Evolutionary conservation across 805 yeast genomes (phyloP), one percentile per base, ranked within the genome.

Genomic region (Saccharomycopsis oosterbeekiorum): DNA sequence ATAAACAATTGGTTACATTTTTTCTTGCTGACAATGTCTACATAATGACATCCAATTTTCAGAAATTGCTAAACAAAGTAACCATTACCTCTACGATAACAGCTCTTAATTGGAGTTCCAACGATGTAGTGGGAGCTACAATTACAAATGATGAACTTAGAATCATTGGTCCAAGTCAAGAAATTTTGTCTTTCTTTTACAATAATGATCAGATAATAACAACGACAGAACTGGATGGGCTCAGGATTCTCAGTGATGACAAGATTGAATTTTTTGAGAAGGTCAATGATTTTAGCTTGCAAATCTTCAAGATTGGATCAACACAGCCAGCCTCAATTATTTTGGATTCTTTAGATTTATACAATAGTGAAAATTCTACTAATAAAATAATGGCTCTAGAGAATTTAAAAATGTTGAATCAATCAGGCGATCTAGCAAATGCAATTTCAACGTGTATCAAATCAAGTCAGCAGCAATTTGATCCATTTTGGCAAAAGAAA

Each of bases 231-330:
- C 59, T 73, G 1, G 96, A 91, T 71, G 97, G 97, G 0, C 64
- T 91, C 12, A 81, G 84, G 47, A 78, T 88, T 0, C 67, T 91
- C n/a, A 83, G 89, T 0, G 68, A 74, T 2, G 78, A 77, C 9
- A 78, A 80, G 53, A 75, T 88, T 15, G 86, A 85, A 64, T 81
- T 88, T 60, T 69, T 91, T 10, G 75, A 85, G 8, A 79, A 85
- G 64, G 96, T 94, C 0, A 77, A 82, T 0, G 74, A 75, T 1
- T 70, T 75, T 0, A 81, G 88, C 0, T 78, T 80, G 2, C 83
- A 84, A 43, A 78, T 89, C 6, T 90, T 90, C 71, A 82, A 81
- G 68, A 82, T 92, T 56, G 99, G 98, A 0, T 89, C 97, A 0
- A 80, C 89, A 0, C 80, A 88, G 40, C 88, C 97, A 0, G 80